Conservation (phyloP, 2,329 filamentous ascomycete genomes). For the Ambrosiella cleistominuta region DNA sequence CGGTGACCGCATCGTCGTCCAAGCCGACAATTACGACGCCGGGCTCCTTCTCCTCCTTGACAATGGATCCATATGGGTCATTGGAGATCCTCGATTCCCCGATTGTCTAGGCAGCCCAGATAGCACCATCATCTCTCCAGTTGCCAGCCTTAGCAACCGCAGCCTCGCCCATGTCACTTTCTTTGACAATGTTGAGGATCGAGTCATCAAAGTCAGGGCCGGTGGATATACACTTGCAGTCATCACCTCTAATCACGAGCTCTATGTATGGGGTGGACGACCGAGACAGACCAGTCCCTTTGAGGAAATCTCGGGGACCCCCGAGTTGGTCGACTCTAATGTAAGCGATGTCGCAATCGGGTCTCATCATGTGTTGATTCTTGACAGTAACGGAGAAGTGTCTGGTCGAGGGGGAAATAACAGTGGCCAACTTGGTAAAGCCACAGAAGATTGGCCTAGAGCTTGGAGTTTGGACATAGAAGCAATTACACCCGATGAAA, state of each 20-base stretch:
- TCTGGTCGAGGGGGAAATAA: conserved; percentile 39
- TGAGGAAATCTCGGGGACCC: not conserved
- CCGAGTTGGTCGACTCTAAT: conserved; percentile 24
- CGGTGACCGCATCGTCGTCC: conserved; percentile 17
- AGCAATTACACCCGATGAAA: conserved; percentile 15
- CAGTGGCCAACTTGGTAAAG: conserved; percentile 41
- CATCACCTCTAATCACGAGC: conserved; percentile 36
- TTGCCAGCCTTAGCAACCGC: not conserved
- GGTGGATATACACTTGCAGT: conserved; percentile 41
- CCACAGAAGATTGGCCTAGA: conserved; percentile 12
- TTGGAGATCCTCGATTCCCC: conserved; percentile 41
- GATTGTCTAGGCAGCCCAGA: conserved; percentile 26
- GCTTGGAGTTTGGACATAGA: conserved; percentile 24
- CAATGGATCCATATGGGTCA: conserved; percentile 29
- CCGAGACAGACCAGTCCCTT: conserved; percentile 9
- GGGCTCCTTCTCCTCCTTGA: conserved; percentile 31
- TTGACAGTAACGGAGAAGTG: conserved; percentile 31
- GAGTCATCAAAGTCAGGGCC: conserved; percentile 34
- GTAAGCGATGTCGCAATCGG: conserved; percentile 41
- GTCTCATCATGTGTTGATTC: conserved; percentile 37
- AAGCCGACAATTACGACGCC: conserved; percentile 30
- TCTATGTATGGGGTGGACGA: conserved; percentile 43
- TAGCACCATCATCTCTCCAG: not conserved
- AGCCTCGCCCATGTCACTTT: not conserved
- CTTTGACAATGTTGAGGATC: conserved; percentile 28